Evolutionary conservation across 2,329 filamentous ascomycete genomes (phyloP).

Genomic region (Diplodia scrobiculata): DNA sequence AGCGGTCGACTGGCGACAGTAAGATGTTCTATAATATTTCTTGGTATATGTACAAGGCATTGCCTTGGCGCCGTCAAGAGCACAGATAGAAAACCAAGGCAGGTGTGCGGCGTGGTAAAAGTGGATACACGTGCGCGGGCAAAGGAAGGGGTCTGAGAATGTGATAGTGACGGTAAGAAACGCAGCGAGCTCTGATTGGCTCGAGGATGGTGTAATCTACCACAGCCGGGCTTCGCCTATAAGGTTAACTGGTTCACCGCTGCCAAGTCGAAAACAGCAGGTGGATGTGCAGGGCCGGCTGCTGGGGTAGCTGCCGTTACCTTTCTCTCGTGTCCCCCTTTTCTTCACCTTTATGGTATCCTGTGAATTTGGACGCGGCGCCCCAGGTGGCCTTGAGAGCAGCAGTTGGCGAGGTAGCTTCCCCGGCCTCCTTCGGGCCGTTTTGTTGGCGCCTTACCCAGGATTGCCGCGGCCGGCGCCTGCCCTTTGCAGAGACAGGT

Average conservation of each 20-base stretch:
- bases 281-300: constrained; percentile 4
- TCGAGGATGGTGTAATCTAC: neutral
- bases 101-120: neutral
- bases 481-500: neutral
- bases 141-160: neutral
- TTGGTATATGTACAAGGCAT: neutral
- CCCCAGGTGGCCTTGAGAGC: neutral
- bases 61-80: neutral
- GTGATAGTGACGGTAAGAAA: constrained; percentile 13
- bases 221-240: constrained; percentile 12
- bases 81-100: neutral
- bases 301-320: neutral
- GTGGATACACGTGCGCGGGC: constrained; percentile 9
- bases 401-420: neutral
- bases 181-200: neutral
- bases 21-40: neutral
- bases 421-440: neutral
- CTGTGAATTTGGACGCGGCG: too few relatives aligned
- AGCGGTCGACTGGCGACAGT: neutral
- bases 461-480: neutral
- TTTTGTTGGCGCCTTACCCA: neutral
- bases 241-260: constrained; percentile 13
- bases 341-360: neutral
- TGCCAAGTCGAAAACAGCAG: constrained; percentile 1
- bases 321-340: neutral